These are phyloP conservation scores for Aurantiochytrium sp. DNA, from an alignment of 108 stramenopile species.

Conservation along the genomic window DNA sequence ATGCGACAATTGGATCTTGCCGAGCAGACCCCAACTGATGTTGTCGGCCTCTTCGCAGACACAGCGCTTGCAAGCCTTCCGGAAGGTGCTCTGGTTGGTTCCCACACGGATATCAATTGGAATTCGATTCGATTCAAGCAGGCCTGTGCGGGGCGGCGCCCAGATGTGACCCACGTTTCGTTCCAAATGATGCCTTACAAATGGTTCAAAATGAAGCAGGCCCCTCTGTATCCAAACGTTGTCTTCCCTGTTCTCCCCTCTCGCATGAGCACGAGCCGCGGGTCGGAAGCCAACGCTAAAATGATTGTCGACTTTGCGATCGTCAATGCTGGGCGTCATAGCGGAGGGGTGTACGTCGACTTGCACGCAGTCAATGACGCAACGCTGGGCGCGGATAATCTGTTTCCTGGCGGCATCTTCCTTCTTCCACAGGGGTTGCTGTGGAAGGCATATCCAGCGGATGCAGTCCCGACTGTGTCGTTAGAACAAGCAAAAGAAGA, in stretches of 20 bases:
- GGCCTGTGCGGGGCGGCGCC: conserved; percentile 27
- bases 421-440: not conserved
- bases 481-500: too few relatives aligned
- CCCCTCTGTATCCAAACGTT: not conserved
- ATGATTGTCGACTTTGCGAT: not conserved
- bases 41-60: not conserved
- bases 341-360: not conserved
- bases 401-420: not conserved
- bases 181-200: conserved; percentile 49
- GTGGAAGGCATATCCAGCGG: not conserved
- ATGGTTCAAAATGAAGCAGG: conserved; percentile 30
- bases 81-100: conserved; percentile 20
- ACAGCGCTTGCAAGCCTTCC: conserved; percentile 25
- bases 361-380: not conserved
- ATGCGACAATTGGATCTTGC: not conserved
- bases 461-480: not conserved
- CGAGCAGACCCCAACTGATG: not conserved
- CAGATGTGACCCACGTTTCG: conserved; percentile 36
- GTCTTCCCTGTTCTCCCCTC: not conserved
- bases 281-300: not conserved
- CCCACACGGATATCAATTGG: conserved; percentile 44
- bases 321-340: not conserved
- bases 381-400: not conserved
- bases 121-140: conserved; percentile 39
- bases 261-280: not conserved